These are phyloP conservation scores for Aplosporella prunicola DNA, from an alignment of 2,329 filamentous ascomycete genomes.

Conservation along the genomic window DNA sequence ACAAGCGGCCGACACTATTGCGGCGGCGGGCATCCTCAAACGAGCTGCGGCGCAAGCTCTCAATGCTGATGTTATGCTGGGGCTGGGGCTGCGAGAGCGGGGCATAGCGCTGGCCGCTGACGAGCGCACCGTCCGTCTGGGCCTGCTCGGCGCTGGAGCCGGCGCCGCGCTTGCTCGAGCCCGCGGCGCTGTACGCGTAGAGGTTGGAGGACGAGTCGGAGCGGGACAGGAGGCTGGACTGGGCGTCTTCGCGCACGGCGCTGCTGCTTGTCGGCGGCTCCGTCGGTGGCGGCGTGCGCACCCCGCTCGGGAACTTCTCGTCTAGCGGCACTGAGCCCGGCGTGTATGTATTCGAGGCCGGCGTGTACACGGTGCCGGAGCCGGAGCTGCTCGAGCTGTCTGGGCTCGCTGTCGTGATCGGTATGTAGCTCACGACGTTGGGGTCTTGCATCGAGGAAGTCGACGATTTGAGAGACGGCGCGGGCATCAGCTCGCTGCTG, in stretches of 20 bases:
- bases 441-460: not conserved
- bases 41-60: slow-evolving; percentile 13
- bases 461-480: not conserved
- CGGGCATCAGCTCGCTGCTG: not conserved
- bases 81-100: slow-evolving; percentile 15
- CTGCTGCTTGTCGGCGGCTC: not conserved
- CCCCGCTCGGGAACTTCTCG: slow-evolving; percentile 1
- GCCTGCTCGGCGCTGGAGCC: slow-evolving; percentile 18
- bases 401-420: slow-evolving; percentile 1
- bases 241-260: not conserved
- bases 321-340: not conserved
- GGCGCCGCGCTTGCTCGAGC: slow-evolving; percentile 23
- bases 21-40: too few relatives aligned
- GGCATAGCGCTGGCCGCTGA: slow-evolving; percentile 34
- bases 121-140: slow-evolving; percentile 23
- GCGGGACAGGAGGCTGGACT: slow-evolving; percentile 20
- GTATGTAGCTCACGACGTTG: not conserved
- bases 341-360: slow-evolving; percentile 1
- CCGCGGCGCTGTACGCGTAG: slow-evolving; percentile 32
- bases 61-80: slow-evolving; percentile 9
- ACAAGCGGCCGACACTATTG: too few relatives aligned
- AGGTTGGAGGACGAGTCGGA: slow-evolving; percentile 25
- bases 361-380: slow-evolving; percentile 5
- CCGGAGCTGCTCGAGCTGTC: slow-evolving; percentile 4
- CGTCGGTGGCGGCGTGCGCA: not conserved